phyloP scores from a whole-genome alignment of 495 filamentous ascomycete genomes.

The Lasiosphaeriaceae sp. region DNA sequence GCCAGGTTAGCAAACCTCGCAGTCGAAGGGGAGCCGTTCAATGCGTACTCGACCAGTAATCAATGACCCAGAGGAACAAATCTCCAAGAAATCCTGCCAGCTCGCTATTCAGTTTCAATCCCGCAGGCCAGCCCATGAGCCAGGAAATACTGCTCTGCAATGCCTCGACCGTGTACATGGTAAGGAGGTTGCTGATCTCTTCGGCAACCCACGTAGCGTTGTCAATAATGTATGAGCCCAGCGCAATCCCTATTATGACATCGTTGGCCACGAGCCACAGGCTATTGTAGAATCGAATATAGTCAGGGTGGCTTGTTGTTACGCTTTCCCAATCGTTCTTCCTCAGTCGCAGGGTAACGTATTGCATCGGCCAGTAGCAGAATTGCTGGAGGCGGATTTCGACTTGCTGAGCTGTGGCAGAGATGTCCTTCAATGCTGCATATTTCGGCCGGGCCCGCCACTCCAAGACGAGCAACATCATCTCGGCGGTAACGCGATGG shows the following conservation, averaged over 20 bases:
- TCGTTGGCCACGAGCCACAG: constrained; percentile 98
- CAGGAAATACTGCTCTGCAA: constrained; percentile 86
- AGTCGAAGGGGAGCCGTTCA: neutral
- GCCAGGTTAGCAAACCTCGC: neutral
- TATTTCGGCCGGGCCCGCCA: constrained; percentile 79
- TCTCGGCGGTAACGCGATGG: constrained; percentile 79
- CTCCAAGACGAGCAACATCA: constrained; percentile 75
- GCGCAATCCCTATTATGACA: constrained; percentile 94
- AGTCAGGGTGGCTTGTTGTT: constrained; percentile 92
- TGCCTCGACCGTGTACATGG: constrained; percentile 81
- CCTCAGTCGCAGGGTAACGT: constrained; percentile 79
- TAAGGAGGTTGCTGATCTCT: constrained; percentile 74
- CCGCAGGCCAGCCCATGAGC: constrained; percentile 98
- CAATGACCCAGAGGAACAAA: constrained; percentile 95
- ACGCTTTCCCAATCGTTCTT: constrained; percentile 95
- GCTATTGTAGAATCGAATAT: constrained; percentile 98
- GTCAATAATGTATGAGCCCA: constrained; percentile 96
- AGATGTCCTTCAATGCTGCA: constrained; percentile 89
- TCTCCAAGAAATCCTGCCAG: constrained; percentile 90
- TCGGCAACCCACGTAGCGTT: constrained; percentile 82
- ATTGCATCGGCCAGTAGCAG: constrained; percentile 98
- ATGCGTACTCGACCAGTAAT: constrained; percentile 81
- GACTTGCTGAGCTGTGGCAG: constrained; percentile 95
- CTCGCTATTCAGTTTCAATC: constrained; percentile 94
- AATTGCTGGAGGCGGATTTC: constrained; percentile 98